phyloP scores from a whole-genome alignment of 139 green algal genomes.

The Marvania coccoides region DNA sequence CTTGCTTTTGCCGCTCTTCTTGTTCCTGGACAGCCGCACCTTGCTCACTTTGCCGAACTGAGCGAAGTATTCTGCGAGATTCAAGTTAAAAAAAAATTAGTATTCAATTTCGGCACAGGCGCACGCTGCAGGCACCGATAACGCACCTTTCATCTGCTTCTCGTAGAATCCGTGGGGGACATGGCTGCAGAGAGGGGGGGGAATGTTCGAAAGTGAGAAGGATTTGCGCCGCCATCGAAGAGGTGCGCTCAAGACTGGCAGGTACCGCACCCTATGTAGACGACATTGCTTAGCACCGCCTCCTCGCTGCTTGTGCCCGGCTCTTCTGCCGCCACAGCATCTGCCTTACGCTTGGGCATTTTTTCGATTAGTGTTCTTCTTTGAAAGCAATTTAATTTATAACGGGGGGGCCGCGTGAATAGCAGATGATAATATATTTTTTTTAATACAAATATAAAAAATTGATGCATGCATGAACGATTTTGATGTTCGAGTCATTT shows the following conservation, averaged over 20 bases:
- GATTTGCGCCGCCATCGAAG: too few relatives aligned
- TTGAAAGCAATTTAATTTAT: not conserved
- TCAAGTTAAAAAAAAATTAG: too few relatives aligned
- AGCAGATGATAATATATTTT: not conserved
- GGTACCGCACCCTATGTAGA: too few relatives aligned
- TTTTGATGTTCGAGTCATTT: too few relatives aligned
- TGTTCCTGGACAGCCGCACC: slow-evolving; percentile 41
- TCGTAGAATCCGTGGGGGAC: slow-evolving; percentile 91
- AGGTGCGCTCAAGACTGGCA: too few relatives aligned
- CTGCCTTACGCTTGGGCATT: not conserved
- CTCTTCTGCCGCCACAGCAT: not conserved
- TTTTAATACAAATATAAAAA: too few relatives aligned
- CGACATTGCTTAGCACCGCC: too few relatives aligned
- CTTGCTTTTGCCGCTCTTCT: slow-evolving; percentile 36
- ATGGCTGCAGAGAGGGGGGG: slow-evolving; percentile 70
- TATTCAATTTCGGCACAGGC: too few relatives aligned
- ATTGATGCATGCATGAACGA: too few relatives aligned
- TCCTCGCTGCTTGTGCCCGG: not conserved
- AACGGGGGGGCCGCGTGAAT: not conserved
- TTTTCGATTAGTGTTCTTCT: not conserved
- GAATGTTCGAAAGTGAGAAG: too few relatives aligned
- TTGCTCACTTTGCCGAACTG: slow-evolving; percentile 45
- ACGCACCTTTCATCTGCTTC: slow-evolving; percentile 69
- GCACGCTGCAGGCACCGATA: not conserved
- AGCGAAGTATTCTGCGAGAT: slow-evolving; percentile 28